Conservation (phyloP, 768 basidiomycete species). For the Hydnomerulius pinastri region DNA sequence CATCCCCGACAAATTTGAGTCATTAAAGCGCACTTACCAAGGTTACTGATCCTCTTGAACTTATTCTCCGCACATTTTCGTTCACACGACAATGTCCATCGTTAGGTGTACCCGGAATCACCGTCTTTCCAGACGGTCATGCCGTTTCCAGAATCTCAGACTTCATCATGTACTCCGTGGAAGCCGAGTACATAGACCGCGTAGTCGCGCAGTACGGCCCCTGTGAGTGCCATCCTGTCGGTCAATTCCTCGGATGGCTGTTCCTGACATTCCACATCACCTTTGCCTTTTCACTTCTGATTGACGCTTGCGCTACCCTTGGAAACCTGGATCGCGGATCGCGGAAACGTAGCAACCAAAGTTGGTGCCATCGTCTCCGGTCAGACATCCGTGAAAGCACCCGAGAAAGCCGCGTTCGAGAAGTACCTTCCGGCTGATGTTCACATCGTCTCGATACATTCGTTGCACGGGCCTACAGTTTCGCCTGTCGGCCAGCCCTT, state of each 20-base stretch:
- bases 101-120: constrained; percentile 60
- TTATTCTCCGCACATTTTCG: background rate
- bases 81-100: constrained; percentile 13
- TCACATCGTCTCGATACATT: constrained; percentile 91
- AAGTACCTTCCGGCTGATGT: constrained; percentile 82
- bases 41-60: constrained; percentile 39
- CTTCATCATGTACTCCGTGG: constrained; percentile 93
- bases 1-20: constrained; percentile 68
- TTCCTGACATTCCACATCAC: background rate
- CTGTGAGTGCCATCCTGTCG: constrained; percentile 51
- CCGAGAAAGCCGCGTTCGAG: constrained; percentile 90
- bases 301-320: constrained; percentile 1
- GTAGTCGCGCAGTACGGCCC: constrained; percentile 92
- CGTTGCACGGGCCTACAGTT: constrained; percentile 91
- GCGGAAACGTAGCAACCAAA: constrained; percentile 71
- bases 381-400: constrained; percentile 96
- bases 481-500: constrained; percentile 88
- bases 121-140: constrained; percentile 78
- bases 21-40: constrained; percentile 58
- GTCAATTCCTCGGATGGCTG: background rate
- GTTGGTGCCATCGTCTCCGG: constrained; percentile 89
- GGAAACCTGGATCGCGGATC: background rate
- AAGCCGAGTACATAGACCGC: constrained; percentile 80
- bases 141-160: constrained; percentile 87
- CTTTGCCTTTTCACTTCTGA: background rate